Base-by-base conservation (phyloP, 352 stramenopile genomes). In the Globisporangium echinulatum region DNA sequence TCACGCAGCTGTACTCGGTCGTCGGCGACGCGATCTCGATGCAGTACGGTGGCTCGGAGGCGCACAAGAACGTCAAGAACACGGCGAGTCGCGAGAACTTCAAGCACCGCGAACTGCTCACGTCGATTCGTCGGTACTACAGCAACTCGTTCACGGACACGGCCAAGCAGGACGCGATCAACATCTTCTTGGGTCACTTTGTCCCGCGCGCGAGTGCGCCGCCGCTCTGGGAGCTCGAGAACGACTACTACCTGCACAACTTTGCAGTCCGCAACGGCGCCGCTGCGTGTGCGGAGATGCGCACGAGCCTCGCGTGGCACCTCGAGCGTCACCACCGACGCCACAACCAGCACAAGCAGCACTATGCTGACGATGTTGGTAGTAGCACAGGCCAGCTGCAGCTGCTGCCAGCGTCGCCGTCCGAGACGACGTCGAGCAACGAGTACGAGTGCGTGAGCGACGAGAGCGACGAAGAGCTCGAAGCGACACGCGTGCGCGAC, bases 71-170 rank as follows among this genome's bases (percentile, higher is more conserved):
- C 57, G 96, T 99, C 15, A 94, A 94, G 54, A 96, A 96, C 49
- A 90, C 78, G n/a, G 77, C 76, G 1, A 74, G 72, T 37, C 76
- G 78, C 4, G 84, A 94, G 62, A 95, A 92, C 56, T 88, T 92
- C 15, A 97, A 98, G 74, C 93, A 98, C 56, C 96, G 97, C 59
- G 95, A 99, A 66, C 74, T 99, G 4, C 77, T 99, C 7, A 99
- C 97, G 14, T 99, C 96, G 4, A 99, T 99, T 57, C 83, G 97
- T 54, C 79, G 97, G 38, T 99, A 99, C 75, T 99, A 99, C 72
- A 99, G 92, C 75, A 99, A 99, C 67, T 97, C 96, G 17, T 99
- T 99, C 70, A 99, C 96, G 0, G 97, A 99, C 78, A 95, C 90
- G 15, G 79, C 97, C 5, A 99, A 99, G 72, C 96, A 99, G 77